Conservation (phyloP, 2,329 filamentous ascomycete species). For the Aureobasidium sp. region DNA sequence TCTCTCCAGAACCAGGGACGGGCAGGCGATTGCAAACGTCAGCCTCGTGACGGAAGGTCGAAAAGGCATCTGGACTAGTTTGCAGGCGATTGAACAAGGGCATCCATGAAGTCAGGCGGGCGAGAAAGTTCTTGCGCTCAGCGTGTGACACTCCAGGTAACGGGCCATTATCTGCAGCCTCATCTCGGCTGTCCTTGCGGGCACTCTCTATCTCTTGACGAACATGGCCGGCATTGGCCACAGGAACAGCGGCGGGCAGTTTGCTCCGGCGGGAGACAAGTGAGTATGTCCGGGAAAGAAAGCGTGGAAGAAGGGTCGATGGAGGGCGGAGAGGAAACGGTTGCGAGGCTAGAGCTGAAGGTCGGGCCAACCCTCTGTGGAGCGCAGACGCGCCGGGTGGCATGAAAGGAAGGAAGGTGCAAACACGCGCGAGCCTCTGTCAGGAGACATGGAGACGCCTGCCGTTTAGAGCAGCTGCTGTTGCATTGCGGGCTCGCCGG, state of each 20-base stretch:
- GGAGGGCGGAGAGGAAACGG: not conserved
- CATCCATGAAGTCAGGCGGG: not conserved
- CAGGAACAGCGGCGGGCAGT: not conserved
- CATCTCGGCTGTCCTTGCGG: not conserved
- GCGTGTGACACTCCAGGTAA: not conserved
- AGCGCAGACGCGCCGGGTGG: constrained; percentile 29
- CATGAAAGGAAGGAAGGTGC: constrained; percentile 27
- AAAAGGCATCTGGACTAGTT: not conserved
- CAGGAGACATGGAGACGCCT: constrained; percentile 25
- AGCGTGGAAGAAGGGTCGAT: not conserved
- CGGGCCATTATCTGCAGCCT: not conserved
- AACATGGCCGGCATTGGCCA: not conserved
- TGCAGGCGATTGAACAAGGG: not conserved
- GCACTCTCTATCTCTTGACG: constrained; percentile 6
- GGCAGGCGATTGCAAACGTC: not conserved
- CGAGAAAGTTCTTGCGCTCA: constrained; percentile 5
- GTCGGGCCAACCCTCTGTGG: constrained; percentile 37
- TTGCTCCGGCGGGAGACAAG: not conserved
- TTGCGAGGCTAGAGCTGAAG: constrained; percentile 27
- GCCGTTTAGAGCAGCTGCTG: constrained; percentile 7
- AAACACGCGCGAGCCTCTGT: constrained; percentile 19
- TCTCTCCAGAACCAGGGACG: not conserved
- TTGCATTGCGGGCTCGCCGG: not conserved
- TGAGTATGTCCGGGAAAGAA: not conserved
- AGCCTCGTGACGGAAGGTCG: not conserved